Conservation (phyloP, 129 eudicot species). For the Tagetes erecta region DNA sequence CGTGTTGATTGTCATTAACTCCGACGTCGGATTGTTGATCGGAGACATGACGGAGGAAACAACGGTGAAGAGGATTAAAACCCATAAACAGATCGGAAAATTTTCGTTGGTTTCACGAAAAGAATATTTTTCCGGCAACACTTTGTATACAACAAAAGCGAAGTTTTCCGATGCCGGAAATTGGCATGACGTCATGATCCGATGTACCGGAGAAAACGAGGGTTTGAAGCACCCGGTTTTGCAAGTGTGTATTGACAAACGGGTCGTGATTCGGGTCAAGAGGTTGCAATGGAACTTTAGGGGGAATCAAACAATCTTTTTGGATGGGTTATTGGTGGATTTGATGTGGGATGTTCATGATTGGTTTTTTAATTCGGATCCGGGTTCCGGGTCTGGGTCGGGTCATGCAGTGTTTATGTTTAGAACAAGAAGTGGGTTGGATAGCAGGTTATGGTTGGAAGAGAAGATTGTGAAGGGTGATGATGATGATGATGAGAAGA, state of each 20-base stretch:
- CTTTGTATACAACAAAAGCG: slow-evolving; percentile 72
- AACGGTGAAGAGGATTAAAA: slow-evolving; percentile 45
- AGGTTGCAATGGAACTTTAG: slow-evolving; percentile 93
- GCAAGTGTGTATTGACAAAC: slow-evolving; percentile 73
- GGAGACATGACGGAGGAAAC: slow-evolving; percentile 75
- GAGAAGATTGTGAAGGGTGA: slow-evolving; percentile 54
- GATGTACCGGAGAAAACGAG: slow-evolving; percentile 69
- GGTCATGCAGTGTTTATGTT: slow-evolving; percentile 74
- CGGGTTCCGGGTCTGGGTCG: slow-evolving; percentile 57
- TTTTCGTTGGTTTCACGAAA: slow-evolving; percentile 52
- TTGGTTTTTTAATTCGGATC: slow-evolving; percentile 61
- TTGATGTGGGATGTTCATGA: slow-evolving; percentile 98
- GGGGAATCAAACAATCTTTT: slow-evolving; percentile 86
- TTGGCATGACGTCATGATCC: slow-evolving; percentile 71
- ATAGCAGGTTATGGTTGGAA: slow-evolving; percentile 86
- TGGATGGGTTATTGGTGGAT: slow-evolving; percentile 89
- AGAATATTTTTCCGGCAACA: slow-evolving; percentile 80
- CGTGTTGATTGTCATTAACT: slow-evolving; percentile 48
- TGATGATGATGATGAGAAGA: slow-evolving; percentile 48
- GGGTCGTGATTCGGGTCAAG: slow-evolving; percentile 75
- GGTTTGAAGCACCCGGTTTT: slow-evolving; percentile 72
- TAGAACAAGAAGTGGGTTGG: slow-evolving; percentile 82
- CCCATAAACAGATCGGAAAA: slow-evolving; percentile 43
- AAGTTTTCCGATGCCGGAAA: slow-evolving; percentile 60
- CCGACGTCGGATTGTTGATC: slow-evolving; percentile 58